Conservation (phyloP, 2,329 filamentous ascomycete genomes). For the Aspergillus unguis region DNA sequence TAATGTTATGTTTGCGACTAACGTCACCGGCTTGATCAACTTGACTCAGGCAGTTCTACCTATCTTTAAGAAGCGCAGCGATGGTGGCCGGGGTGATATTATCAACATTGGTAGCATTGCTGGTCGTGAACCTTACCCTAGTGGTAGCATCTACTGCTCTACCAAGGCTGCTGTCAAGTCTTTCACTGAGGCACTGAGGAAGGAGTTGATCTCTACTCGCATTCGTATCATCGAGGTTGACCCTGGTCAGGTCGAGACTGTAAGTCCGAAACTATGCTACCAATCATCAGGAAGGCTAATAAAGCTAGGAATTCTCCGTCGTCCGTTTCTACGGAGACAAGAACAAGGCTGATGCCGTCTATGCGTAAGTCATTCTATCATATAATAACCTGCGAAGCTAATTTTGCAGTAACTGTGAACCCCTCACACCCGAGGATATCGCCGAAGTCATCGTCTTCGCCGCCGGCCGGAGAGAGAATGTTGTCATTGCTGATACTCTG, state of each 20-base stretch:
- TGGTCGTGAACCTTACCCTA: conserved; percentile 80
- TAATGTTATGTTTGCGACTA: conserved; percentile 82
- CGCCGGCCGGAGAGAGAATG: conserved; percentile 80
- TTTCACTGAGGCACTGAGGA: conserved; percentile 78
- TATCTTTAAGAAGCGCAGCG: conserved; percentile 66
- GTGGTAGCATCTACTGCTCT: conserved; percentile 88
- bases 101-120: conserved; percentile 94
- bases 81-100: conserved; percentile 82
- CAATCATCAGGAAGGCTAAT: conserved; percentile 6
- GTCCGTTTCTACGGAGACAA: conserved; percentile 88
- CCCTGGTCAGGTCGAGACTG: conserved; percentile 88
- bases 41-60: conserved; percentile 90
- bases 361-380: conserved; percentile 58
- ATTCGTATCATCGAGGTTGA: conserved; percentile 86
- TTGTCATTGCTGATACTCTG: conserved; percentile 82
- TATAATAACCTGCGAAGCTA: not conserved
- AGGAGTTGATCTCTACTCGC: conserved; percentile 75
- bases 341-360: conserved; percentile 83
- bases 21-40: conserved; percentile 91
- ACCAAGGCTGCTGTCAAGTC: conserved; percentile 84
- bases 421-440: conserved; percentile 84
- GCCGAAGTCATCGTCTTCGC: conserved; percentile 87
- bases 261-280: conserved; percentile 33
- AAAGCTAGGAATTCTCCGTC: conserved; percentile 73
- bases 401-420: conserved; percentile 63